Conservation (phyloP, 73 alveolate species). For the Paramecium primaurelia region DNA sequence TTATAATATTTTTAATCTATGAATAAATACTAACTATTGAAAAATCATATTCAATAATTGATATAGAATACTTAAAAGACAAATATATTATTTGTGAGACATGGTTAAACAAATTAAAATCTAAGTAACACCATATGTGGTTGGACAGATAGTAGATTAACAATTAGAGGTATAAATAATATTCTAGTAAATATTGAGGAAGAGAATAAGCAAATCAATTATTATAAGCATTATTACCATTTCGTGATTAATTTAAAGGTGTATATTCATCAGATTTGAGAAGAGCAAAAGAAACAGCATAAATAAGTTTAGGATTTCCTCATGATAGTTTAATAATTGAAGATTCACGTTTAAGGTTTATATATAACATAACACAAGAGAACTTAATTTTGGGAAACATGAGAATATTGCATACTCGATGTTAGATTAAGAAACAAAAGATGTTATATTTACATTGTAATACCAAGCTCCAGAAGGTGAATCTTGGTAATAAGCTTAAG, state of each 20-base stretch:
- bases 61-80: background rate
- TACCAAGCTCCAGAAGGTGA: slow-evolving; percentile 43
- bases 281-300: slow-evolving; percentile 51
- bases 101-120: slow-evolving; percentile 45
- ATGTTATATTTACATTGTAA: background rate
- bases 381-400: slow-evolving; percentile 42
- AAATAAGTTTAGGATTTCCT: slow-evolving; percentile 57
- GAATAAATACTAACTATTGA: background rate
- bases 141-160: slow-evolving; percentile 56
- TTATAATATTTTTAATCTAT: background rate
- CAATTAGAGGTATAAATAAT: slow-evolving; percentile 24
- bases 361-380: slow-evolving; percentile 23
- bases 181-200: background rate
- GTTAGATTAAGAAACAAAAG: slow-evolving; percentile 36
- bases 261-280: slow-evolving; percentile 41
- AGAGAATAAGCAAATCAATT: slow-evolving; percentile 47
- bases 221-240: background rate
- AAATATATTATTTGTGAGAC: slow-evolving; percentile 45
- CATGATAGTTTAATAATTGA: background rate
- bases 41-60: background rate
- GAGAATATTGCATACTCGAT: slow-evolving; percentile 27
- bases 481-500: slow-evolving; percentile 29
- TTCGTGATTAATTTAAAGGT: background rate
- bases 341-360: background rate
- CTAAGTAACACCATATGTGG: slow-evolving; percentile 20